Evolutionary conservation across 139 green algal species (phyloP).

Genomic region (Volvox reticuliferus): DNA sequence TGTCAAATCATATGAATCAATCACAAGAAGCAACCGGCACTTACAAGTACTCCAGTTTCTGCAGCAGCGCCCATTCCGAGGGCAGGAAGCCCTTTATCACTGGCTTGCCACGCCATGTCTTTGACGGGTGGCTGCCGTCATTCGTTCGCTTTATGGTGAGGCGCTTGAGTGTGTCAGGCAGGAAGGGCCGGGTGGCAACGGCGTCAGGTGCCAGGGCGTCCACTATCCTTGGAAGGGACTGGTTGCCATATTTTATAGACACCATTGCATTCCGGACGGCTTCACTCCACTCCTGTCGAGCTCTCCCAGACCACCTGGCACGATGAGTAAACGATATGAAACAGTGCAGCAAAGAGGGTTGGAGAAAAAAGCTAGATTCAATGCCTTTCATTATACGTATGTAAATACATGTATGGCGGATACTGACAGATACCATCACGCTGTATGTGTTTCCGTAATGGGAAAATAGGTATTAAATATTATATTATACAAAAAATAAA

Average conservation of each 20-base stretch:
- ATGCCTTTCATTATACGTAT: too few relatives aligned
- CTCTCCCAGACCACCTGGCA: too few relatives aligned
- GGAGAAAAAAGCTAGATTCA: too few relatives aligned
- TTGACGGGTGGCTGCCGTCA: not conserved
- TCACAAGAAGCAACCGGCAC: not conserved
- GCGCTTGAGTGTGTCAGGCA: conserved; percentile 22
- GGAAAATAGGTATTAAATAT: too few relatives aligned
- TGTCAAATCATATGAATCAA: not conserved
- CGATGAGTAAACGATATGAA: too few relatives aligned
- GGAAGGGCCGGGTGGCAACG: not conserved
- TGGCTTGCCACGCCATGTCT: not conserved
- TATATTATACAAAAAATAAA: too few relatives aligned
- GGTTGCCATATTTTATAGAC: not conserved
- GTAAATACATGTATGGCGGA: too few relatives aligned
- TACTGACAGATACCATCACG: too few relatives aligned
- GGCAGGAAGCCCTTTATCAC: not conserved
- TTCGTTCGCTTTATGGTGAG: conserved; percentile 38
- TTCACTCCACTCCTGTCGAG: not conserved
- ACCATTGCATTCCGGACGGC: not conserved
- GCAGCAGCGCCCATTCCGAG: conserved; percentile 7
- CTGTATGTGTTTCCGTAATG: too few relatives aligned
- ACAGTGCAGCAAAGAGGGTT: too few relatives aligned
- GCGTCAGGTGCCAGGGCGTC: not conserved
- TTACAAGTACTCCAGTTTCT: conserved; percentile 33
- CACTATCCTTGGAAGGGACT: not conserved